Evolutionary conservation across 2,329 filamentous ascomycete species (phyloP).

Genomic region (Aspergillus neotritici): DNA sequence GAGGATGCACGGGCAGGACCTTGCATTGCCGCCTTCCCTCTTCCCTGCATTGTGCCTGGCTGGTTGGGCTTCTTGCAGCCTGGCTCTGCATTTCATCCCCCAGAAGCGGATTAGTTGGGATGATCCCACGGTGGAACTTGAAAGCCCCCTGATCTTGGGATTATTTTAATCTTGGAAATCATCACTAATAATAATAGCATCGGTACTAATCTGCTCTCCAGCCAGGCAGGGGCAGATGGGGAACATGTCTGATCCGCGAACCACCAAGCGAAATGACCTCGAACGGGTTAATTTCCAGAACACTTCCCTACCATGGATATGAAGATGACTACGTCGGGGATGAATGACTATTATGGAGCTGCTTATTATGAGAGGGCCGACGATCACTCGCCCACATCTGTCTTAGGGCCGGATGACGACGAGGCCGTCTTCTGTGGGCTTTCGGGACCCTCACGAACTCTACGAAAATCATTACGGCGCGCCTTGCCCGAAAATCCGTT

Average conservation of each 20-base stretch:
- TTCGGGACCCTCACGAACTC: constrained; percentile 6
- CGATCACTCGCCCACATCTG: constrained; percentile 7
- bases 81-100: not conserved
- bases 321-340: not conserved
- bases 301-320: not conserved
- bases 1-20: constrained; percentile 10
- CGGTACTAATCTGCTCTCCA: not conserved
- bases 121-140: no score
- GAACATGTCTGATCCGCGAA: not conserved
- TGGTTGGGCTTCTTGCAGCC: not conserved
- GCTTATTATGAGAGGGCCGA: constrained; percentile 7
- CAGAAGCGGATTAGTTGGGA: not conserved
- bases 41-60: constrained; percentile 1
- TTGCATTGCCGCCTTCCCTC: constrained; percentile 11
- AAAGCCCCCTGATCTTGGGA: no score
- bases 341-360: constrained; percentile 1
- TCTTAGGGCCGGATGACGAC: constrained; percentile 8
- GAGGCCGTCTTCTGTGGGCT: constrained; percentile 7
- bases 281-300: not conserved
- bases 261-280: constrained; percentile 5
- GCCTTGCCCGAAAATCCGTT: constrained; percentile 10
- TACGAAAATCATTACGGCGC: constrained; percentile 11
- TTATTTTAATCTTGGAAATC: no score
- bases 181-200: no score
- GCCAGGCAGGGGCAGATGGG: not conserved